phyloP scores from a whole-genome alignment of 352 stramenopile species.

The Globisporangium recalcitrans region DNA sequence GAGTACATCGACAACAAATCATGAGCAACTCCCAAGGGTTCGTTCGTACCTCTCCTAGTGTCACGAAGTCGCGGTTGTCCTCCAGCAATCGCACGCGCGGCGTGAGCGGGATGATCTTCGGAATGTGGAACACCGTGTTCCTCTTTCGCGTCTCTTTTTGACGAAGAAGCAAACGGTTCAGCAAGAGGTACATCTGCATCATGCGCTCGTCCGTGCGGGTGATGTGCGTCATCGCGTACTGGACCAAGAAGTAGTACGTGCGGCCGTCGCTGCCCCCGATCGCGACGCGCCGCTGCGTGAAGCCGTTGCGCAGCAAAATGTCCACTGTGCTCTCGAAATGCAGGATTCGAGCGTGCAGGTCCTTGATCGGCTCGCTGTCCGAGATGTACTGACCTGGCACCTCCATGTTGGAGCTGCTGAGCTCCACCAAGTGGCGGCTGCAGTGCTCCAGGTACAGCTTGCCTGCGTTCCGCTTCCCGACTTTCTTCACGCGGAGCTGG shows the following conservation, averaged over 20 bases:
- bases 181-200: slow-evolving; percentile 90
- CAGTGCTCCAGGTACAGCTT: slow-evolving; percentile 83
- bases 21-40: background rate
- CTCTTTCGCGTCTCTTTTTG: slow-evolving; percentile 87
- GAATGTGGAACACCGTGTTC: slow-evolving; percentile 87
- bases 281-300: slow-evolving; percentile 87
- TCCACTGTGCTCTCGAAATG: slow-evolving; percentile 88
- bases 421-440: slow-evolving; percentile 86
- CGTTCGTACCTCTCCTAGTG: slow-evolving; percentile 58
- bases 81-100: slow-evolving; percentile 85
- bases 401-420: slow-evolving; percentile 85
- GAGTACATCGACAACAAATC: background rate
- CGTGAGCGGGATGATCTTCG: slow-evolving; percentile 91
- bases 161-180: slow-evolving; percentile 80
- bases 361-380: slow-evolving; percentile 88
- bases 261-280: slow-evolving; percentile 87
- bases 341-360: slow-evolving; percentile 87
- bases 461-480: slow-evolving; percentile 60
- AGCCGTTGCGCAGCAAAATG: slow-evolving; percentile 82
- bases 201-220: slow-evolving; percentile 93
- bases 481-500: slow-evolving; percentile 74
- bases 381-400: slow-evolving; percentile 90
- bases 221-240: slow-evolving; percentile 91
- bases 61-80: slow-evolving; percentile 82
- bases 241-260: slow-evolving; percentile 89